Conservation (phyloP, 352 stramenopile species). For the Stephanocyclus meneghinianus region DNA sequence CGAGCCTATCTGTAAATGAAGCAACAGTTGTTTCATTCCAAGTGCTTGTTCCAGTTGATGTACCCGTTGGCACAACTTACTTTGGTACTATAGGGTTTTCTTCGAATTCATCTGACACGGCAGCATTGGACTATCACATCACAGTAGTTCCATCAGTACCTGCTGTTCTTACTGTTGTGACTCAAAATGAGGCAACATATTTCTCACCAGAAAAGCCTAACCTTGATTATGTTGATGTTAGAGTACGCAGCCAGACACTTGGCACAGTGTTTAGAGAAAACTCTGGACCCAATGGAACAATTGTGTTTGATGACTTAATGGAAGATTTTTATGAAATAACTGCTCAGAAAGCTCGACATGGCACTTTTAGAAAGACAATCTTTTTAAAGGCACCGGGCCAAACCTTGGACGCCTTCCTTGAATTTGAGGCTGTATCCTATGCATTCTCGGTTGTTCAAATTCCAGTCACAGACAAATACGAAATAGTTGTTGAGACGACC, state of each 20-base stretch:
- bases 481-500: constrained; percentile 40
- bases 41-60: constrained; percentile 10
- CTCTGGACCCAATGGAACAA: constrained; percentile 30
- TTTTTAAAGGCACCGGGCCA: constrained; percentile 25
- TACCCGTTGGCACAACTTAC: constrained; percentile 18
- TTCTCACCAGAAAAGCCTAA: constrained; percentile 41
- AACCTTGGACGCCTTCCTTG: constrained; percentile 23
- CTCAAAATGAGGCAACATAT: constrained; percentile 34
- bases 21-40: constrained; percentile 14
- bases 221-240: constrained; percentile 35
- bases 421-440: constrained; percentile 35
- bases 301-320: constrained; percentile 13
- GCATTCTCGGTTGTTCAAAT: constrained; percentile 29
- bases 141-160: constrained; percentile 19
- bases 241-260: constrained; percentile 21
- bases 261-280: constrained; percentile 16
- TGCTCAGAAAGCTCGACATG: constrained; percentile 26
- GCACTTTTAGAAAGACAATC: constrained; percentile 22
- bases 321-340: constrained; percentile 42
- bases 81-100: constrained; percentile 25
- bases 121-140: constrained; percentile 15
- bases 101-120: constrained; percentile 23
- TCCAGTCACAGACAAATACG: constrained; percentile 29
- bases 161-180: constrained; percentile 20
- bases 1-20: constrained; percentile 32